Evolutionary conservation across 1,139 yeast genomes (phyloP).

Genomic region (Arxiozyma bovina): DNA sequence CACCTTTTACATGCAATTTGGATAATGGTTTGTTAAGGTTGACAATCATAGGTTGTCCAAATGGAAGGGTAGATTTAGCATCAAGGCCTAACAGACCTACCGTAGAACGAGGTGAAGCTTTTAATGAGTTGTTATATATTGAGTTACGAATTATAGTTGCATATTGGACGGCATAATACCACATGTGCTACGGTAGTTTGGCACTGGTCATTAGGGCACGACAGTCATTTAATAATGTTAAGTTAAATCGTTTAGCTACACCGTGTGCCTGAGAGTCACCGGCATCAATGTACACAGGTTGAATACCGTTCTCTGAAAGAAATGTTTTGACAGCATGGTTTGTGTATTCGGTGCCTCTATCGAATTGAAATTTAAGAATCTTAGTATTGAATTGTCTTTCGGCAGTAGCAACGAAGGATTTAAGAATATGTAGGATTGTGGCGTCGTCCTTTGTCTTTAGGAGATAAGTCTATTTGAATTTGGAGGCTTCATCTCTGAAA

Average conservation of each 20-base stretch:
- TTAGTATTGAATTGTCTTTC: constrained; percentile 3
- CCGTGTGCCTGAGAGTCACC: constrained; percentile 9
- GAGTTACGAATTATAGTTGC: constrained; percentile 8
- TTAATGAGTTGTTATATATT: neutral
- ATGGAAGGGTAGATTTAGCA: constrained; percentile 6
- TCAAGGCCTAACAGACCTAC: constrained; percentile 8
- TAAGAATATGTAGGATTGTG: neutral
- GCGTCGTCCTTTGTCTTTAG: neutral
- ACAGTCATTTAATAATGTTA: constrained; percentile 10
- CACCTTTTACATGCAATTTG: constrained; percentile 5
- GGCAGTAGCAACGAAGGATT: too few species aligned
- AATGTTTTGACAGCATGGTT: constrained; percentile 1
- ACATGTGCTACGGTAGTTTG: constrained; percentile 4
- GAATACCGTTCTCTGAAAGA: constrained; percentile 8
- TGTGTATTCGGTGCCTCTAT: constrained; percentile 10
- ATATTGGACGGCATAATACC: constrained; percentile 11
- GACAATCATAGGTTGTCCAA: constrained; percentile 8
- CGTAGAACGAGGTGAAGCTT: constrained; percentile 7
- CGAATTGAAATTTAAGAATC: constrained; percentile 7
- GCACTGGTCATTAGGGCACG: constrained; percentile 4
- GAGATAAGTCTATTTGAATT: constrained; percentile 6
- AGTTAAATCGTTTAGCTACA: constrained; percentile 11
- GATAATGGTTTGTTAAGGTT: too few species aligned
- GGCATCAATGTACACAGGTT: constrained; percentile 5
- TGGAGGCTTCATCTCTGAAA: constrained; percentile 5